Conservation (phyloP, 169 alveolate genomes). For the Cryptosporidium baileyi region DNA sequence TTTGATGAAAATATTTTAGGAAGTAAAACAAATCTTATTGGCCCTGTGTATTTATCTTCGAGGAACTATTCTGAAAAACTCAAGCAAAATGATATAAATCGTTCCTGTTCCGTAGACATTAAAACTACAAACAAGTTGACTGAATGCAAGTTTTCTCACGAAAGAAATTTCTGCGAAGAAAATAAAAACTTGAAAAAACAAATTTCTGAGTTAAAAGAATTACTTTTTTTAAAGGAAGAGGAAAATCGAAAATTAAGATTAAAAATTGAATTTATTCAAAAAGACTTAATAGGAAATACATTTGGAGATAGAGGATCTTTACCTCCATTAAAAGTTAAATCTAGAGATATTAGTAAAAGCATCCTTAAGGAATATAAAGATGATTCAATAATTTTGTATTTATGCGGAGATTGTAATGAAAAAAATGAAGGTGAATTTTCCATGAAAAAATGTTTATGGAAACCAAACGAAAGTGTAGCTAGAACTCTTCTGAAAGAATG, state of each 20-base stretch:
- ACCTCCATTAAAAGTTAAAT: slow-evolving; percentile 48
- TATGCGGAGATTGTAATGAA: slow-evolving; percentile 19
- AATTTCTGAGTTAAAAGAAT: slow-evolving; percentile 43
- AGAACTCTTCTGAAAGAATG: neutral
- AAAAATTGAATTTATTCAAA: slow-evolving; percentile 22
- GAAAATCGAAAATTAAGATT: slow-evolving; percentile 16
- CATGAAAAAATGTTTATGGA: slow-evolving; percentile 36
- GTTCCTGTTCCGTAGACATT: neutral
- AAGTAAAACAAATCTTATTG: neutral
- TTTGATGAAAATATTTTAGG: neutral
- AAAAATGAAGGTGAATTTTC: slow-evolving; percentile 9
- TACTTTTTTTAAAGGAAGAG: slow-evolving; percentile 7
- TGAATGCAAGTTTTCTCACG: neutral
- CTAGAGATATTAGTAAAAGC: neutral
- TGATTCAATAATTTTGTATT: neutral
- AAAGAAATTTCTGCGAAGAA: slow-evolving; percentile 28
- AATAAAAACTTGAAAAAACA: slow-evolving; percentile 45
- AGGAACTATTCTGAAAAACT: neutral
- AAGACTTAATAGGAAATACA: slow-evolving; percentile 1
- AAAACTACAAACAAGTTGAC: neutral
- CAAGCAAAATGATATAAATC: neutral
- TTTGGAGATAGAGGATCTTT: slow-evolving; percentile 5
- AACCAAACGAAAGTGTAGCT: slow-evolving; percentile 23
- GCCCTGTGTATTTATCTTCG: neutral
- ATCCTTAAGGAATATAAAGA: neutral